Percentiles rank a stretch among this genome's conserved stretches.
phyloP scores from a whole-genome alignment of 805 yeast species.

The Hanseniaspora lachancei region DNA sequence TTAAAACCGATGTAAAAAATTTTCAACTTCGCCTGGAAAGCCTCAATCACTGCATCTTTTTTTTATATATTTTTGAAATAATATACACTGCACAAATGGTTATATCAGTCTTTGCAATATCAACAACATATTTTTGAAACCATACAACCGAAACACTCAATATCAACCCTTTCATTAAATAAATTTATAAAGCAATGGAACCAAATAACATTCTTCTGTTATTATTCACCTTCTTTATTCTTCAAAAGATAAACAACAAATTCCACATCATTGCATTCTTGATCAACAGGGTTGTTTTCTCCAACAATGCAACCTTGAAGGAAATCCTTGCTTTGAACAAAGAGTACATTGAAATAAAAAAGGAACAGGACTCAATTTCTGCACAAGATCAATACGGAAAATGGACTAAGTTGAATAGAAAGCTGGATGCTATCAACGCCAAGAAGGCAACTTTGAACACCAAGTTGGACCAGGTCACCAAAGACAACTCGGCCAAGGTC shows the following conservation, averaged over 20 bases:
- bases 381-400: conserved; percentile 92
- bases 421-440: conserved; percentile 41
- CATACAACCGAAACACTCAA: no score
- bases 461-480: conserved; percentile 22
- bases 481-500: conserved; percentile 12
- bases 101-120: no score
- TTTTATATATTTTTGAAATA: no score
- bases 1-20: no score
- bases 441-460: conserved; percentile 35
- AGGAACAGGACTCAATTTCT: conserved; percentile 46
- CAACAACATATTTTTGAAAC: no score
- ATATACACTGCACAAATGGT: no score
- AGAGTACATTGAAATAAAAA: conserved; percentile 37
- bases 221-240: background rate
- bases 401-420: conserved; percentile 86
- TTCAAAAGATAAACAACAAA: conserved; percentile 9
- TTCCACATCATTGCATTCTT: conserved; percentile 4
- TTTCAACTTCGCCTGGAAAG: background rate
- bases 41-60: no score
- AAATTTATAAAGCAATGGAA: background rate
- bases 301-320: background rate
- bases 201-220: conserved; percentile 2
- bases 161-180: background rate
- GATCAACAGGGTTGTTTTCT: conserved; percentile 1
- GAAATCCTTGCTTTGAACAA: conserved; percentile 9